A percentile compares a stretch with the other conserved stretches of the same genome.
These are phyloP conservation scores for Cryptococcus wingfieldii DNA, from an alignment of 1,284 basidiomycete species.

Conservation along the genomic window DNA sequence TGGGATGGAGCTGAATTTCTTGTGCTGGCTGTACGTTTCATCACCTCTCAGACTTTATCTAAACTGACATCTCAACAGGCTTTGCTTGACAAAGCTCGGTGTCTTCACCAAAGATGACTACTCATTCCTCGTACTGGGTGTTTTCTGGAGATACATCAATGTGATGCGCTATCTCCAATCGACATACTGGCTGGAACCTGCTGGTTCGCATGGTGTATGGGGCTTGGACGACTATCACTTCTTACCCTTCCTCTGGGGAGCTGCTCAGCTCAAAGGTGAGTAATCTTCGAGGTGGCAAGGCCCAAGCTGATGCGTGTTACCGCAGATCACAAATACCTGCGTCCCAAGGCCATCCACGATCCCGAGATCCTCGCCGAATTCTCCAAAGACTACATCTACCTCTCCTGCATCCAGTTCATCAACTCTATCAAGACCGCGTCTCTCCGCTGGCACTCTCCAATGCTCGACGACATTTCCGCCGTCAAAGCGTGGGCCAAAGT, in stretches of 20 bases:
- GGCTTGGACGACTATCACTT: slow-evolving; percentile 98
- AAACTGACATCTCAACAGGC: slow-evolving; percentile 50
- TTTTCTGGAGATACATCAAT: slow-evolving; percentile 91
- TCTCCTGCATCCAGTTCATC: slow-evolving; percentile 94
- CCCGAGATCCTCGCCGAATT: slow-evolving; percentile 90
- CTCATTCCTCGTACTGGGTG: slow-evolving; percentile 69
- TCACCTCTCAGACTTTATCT: no score
- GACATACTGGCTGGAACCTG: slow-evolving; percentile 96
- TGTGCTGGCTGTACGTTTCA: slow-evolving; percentile 84
- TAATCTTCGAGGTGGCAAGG: neutral
- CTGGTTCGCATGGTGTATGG: slow-evolving; percentile 97
- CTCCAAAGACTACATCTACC: slow-evolving; percentile 90
- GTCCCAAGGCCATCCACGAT: slow-evolving; percentile 90
- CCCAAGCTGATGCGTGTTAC: neutral
- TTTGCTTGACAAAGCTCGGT: slow-evolving; percentile 73
- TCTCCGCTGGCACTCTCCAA: slow-evolving; percentile 95
- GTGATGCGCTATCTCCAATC: slow-evolving; percentile 89
- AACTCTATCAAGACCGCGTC: slow-evolving; percentile 96
- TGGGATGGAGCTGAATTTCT: slow-evolving; percentile 97
- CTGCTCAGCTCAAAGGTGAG: slow-evolving; percentile 64
- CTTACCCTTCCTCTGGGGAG: slow-evolving; percentile 86
- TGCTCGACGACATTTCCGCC: slow-evolving; percentile 96
- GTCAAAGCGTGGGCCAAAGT: slow-evolving; percentile 98
- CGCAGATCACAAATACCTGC: slow-evolving; percentile 78
- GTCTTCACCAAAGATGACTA: slow-evolving; percentile 67